Conservation (phyloP, 2,329 filamentous ascomycete genomes). For the Fusarium sp. region DNA sequence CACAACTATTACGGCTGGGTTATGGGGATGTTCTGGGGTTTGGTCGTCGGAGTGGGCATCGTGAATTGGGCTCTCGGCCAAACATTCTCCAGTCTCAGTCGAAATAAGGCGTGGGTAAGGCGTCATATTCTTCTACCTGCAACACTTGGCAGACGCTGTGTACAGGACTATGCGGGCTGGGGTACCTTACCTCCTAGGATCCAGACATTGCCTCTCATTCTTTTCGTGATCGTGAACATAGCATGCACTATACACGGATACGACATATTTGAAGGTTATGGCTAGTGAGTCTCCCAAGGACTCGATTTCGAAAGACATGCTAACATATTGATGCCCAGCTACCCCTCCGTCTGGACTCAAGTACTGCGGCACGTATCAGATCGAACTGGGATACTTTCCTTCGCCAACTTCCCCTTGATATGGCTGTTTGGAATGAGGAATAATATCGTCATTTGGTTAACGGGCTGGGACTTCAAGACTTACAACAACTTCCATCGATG, state of each 20-base stretch:
- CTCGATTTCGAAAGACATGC: fast-evolving
- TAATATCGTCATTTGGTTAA: conserved; percentile 71
- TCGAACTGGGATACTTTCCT: conserved; percentile 70
- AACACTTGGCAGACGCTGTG: background rate
- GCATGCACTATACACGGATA: conserved; percentile 7
- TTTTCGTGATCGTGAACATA: background rate
- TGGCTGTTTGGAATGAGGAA: conserved; percentile 76
- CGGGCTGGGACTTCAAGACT: conserved; percentile 74
- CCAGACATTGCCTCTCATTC: background rate
- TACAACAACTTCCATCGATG: conserved; percentile 75
- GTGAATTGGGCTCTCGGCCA: background rate
- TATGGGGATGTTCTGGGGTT: background rate
- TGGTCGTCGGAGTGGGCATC: background rate
- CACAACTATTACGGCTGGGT: conserved; percentile 9
- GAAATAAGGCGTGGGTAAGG: background rate
- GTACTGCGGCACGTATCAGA: conserved; percentile 66
- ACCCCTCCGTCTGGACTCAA: conserved; percentile 47
- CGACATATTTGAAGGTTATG: conserved; percentile 10
- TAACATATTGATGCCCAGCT: conserved; percentile 40
- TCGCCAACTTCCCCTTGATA: conserved; percentile 70
- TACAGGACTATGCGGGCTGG: conserved; percentile 2
- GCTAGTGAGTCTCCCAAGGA: background rate
- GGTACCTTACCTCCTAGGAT: conserved; percentile 1
- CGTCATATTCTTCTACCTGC: background rate
- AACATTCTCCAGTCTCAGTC: fast-evolving